Percentiles rank a stretch among this genome's conserved stretches.
Conservation (phyloP, 208 protist species). For the Trypanosoma grayi region DNA sequence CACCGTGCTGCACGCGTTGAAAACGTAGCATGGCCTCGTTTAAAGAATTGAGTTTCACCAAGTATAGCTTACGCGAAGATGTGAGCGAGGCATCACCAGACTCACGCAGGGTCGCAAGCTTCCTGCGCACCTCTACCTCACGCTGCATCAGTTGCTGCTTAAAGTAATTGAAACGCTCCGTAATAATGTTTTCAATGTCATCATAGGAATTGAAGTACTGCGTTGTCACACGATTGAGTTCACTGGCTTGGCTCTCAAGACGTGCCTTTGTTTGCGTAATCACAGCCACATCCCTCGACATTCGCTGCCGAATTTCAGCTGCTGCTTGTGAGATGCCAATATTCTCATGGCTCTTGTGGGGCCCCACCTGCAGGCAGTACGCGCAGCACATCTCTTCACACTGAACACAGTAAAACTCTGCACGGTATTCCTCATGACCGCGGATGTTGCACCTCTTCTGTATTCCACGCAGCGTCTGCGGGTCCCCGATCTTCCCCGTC, state of each 20-base stretch:
- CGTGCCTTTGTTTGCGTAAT: conserved; percentile 40
- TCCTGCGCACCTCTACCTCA: conserved; percentile 60
- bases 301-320: conserved; percentile 52
- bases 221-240: conserved; percentile 59
- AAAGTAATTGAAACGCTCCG: conserved; percentile 69
- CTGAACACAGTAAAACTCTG: conserved; percentile 74
- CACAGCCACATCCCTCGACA: conserved; percentile 44
- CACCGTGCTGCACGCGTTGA: conserved; percentile 44
- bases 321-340: conserved; percentile 43
- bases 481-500: conserved; percentile 31
- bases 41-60: conserved; percentile 52
- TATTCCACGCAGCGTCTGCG: conserved; percentile 37
- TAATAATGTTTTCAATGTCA: conserved; percentile 57
- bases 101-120: conserved; percentile 50
- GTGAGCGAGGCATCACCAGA: conserved; percentile 58
- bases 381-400: conserved; percentile 82
- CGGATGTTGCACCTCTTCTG: conserved; percentile 39
- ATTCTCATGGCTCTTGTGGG: conserved; percentile 67
- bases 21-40: conserved; percentile 52
- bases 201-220: conserved; percentile 74
- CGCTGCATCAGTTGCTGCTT: conserved; percentile 66
- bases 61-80: conserved; percentile 37
- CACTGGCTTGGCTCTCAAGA: conserved; percentile 56
- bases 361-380: conserved; percentile 82
- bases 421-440: conserved; percentile 76